Base-by-base conservation (phyloP, 345 rosid genomes). In the Cardamine occulta region DNA sequence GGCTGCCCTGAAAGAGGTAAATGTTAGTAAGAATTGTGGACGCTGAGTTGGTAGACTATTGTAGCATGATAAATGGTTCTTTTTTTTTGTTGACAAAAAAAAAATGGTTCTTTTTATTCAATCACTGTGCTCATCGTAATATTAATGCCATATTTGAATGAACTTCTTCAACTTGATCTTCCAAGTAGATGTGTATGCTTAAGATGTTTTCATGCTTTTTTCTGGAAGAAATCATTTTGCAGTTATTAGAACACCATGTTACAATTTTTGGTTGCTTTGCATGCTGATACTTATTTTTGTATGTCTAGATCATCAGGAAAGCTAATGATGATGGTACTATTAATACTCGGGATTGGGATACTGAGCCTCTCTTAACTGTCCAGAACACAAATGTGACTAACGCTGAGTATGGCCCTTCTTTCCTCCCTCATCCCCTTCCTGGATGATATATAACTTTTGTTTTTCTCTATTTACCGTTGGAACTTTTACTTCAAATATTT, bases 331-430 rank as follows among this genome's bases (percentile, higher is more conserved):
- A 91, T 84, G 81, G 88, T 26, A 88, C 96, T 48, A 85, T 93
- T 44, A 26, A 80, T 73, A 86, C 89, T 4, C 87, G 83, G 55
- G 96, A 93, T 72, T 93, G 97, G 97, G 97, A 93, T 80, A 79
- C 55, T 29, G 93, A 91, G 83, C 92, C 98, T 68, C 90, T 93
- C 76, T 91, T 84, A 75, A 78, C 88, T 42, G 77, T 91, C 64
- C 85, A 86, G 28, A 80, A 77, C 56, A 44, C 75, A 55, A 83
- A 82, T 74, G 47, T 76, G 58, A 74, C 70, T 59, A 73, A 74
- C 62, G 78, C 82, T 55, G 93, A 82, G 98, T 93, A 89, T 57
- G 89, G 34, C 37, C 63, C 58, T 51, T 39, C 17, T 68, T n/a
- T 66, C 78, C 77, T 58, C 49, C 61, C 39, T 63, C 70, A 6